Evolutionary conservation across 208 protist species (phyloP), one percentile per base, ranked within the genome.

Genomic region (Acanthamoeba lenticulata): DNA sequence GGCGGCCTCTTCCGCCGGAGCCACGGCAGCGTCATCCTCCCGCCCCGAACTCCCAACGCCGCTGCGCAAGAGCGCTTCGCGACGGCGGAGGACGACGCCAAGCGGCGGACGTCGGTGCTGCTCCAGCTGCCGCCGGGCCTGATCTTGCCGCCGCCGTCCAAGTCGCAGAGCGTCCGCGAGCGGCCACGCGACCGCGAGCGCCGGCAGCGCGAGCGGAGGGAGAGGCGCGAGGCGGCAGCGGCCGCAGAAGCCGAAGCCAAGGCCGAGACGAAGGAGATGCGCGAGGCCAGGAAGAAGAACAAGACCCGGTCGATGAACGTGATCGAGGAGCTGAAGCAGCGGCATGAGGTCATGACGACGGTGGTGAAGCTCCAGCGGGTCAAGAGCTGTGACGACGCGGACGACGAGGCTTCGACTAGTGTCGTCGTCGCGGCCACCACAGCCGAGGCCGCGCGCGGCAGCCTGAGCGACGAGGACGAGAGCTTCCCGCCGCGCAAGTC

Each of bases 251-350:
- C n/a, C n/a, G n/a, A n/a, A n/a, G n/a, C n/a, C n/a, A 34, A 29
- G 57, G 91, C 67, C 44, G 60, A 90, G 45, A 77, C 34, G 79
- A 94, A 49, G 40, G 72, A 81, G 38, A 2, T 15, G 32, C n/a
- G n/a, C n/a, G n/a, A n/a, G n/a, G n/a, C n/a, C n/a, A n/a, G n/a
- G n/a, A 79, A 83, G 57, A 60, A 52, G 29, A 62, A 44, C 52
- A 94, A 77, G 45, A 94, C 81, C 29, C 42, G 67, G 44, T 81
- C 69, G 47, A 90, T 67, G 81, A 44, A 90, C 34, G 52, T 67
- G 44, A 65, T 67, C 45, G 49, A 90, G 81, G 81, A 90, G 47
- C 49, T 67, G 32, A 90, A 65, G 81, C 86, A 67, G 52, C 27
- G 57, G 34, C 81, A 65, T 24, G 81, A 67, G 52, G 49, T 90